phyloP scores from a whole-genome alignment of 805 yeast genomes.

The Yamadazyma akitaensis region DNA sequence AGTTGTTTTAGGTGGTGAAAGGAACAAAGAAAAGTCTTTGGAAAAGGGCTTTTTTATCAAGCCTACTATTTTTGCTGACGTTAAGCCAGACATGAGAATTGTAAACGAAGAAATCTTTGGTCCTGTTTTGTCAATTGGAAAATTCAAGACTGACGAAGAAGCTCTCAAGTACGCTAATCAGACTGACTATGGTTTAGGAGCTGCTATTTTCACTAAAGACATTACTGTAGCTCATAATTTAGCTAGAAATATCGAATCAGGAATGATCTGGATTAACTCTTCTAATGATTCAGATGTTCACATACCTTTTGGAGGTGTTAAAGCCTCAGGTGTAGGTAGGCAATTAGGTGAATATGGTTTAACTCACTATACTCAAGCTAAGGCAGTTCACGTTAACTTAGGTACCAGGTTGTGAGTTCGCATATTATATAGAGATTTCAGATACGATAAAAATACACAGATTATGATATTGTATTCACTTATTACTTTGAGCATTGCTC shows the following conservation, averaged over 20 bases:
- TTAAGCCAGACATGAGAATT: conserved; percentile 59
- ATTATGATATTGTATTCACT: too few relatives aligned
- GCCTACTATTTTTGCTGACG: conserved; percentile 77
- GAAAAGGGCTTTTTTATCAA: conserved; percentile 61
- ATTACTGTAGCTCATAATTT: conserved; percentile 61
- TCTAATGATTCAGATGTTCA: conserved; percentile 42
- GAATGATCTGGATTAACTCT: conserved; percentile 46
- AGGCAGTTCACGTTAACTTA: conserved; percentile 74
- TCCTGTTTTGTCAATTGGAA: conserved; percentile 71
- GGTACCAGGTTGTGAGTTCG: conserved; percentile 20
- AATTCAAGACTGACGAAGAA: conserved; percentile 65
- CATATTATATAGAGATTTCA: not conserved
- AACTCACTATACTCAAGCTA: conserved; percentile 66
- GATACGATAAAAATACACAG: too few relatives aligned
- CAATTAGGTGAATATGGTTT: conserved; percentile 77
- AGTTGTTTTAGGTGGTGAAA: conserved; percentile 40
- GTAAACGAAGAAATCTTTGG: conserved; percentile 85
- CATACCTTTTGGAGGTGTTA: conserved; percentile 77
- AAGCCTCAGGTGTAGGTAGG: conserved; percentile 76
- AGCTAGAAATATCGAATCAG: conserved; percentile 49
- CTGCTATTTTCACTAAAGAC: conserved; percentile 73
- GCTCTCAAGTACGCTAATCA: conserved; percentile 68
- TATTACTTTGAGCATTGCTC: too few relatives aligned
- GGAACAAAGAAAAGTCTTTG: conserved; percentile 36
- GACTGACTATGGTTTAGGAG: conserved; percentile 76